A percentile compares a stretch with the other conserved stretches of the same genome.
Evolutionary conservation across 2,329 filamentous ascomycete genomes (phyloP).

Genomic region (Phaeosphaeriaceae sp.): DNA sequence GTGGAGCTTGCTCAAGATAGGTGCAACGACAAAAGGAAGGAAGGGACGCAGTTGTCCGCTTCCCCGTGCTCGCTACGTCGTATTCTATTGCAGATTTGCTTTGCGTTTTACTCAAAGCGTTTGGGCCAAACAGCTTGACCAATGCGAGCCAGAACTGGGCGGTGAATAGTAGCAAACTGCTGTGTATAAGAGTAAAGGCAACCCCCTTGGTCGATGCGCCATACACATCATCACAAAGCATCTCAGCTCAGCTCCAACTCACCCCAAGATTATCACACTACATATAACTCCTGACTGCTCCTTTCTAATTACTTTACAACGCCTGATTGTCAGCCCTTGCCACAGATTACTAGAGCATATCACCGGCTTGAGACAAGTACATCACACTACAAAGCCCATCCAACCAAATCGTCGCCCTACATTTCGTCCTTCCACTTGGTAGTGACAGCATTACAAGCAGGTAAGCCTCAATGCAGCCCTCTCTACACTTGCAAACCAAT

Average conservation of each 20-base stretch:
- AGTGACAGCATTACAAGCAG: slow-evolving; percentile 24
- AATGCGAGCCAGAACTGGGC: slow-evolving; percentile 39
- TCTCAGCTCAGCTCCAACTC: slow-evolving; percentile 9
- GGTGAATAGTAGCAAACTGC: slow-evolving; percentile 20
- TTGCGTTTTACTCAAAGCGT: slow-evolving; percentile 40
- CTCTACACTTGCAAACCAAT: slow-evolving; percentile 27
- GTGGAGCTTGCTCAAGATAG: slow-evolving; percentile 32
- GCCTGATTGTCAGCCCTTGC: slow-evolving; percentile 9
- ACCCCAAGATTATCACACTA: slow-evolving; percentile 11
- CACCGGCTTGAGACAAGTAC: slow-evolving; percentile 8
- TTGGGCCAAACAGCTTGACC: slow-evolving; percentile 17
- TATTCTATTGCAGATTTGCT: slow-evolving; percentile 25
- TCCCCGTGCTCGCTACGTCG: slow-evolving; percentile 30
- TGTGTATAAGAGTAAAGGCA: slow-evolving; percentile 30
- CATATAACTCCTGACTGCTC: slow-evolving; percentile 6
- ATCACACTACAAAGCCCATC: slow-evolving; percentile 15
- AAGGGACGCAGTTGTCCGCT: slow-evolving; percentile 42
- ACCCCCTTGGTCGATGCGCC: slow-evolving; percentile 20
- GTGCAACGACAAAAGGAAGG: slow-evolving; percentile 37
- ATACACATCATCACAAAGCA: slow-evolving; percentile 11
- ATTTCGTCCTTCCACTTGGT: not conserved
- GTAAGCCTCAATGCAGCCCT: slow-evolving; percentile 43
- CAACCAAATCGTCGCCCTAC: not conserved
- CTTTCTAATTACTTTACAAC: slow-evolving; percentile 13
- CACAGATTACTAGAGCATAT: slow-evolving; percentile 2